Conservation (phyloP, 768 basidiomycete species). For the Psilocybe subaeruginosa region DNA sequence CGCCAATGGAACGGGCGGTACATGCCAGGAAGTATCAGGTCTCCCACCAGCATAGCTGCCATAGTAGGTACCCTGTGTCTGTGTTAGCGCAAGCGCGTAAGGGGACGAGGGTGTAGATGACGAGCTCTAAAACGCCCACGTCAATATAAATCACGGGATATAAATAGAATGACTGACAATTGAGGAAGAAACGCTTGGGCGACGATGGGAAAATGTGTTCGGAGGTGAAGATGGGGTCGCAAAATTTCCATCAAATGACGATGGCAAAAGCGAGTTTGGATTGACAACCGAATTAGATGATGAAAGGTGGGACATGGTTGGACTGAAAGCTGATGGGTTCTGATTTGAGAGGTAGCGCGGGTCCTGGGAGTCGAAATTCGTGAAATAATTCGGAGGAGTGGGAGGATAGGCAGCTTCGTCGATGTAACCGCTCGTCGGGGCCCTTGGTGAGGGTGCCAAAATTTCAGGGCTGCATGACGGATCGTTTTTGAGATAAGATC, state of each 20-base stretch:
- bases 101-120: conserved; percentile 31
- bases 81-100: conserved; percentile 23
- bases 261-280: conserved; percentile 19
- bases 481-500: conserved; percentile 11
- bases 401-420: conserved; percentile 17
- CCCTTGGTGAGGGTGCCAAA: conserved; percentile 5
- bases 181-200: conserved; percentile 24
- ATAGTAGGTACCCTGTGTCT: conserved; percentile 20
- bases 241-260: conserved; percentile 25
- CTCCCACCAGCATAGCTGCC: conserved; percentile 12
- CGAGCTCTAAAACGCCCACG: conserved; percentile 24
- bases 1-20: conserved; percentile 10
- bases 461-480: conserved; percentile 10
- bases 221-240: conserved; percentile 17
- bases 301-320: conserved; percentile 19
- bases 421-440: background rate
- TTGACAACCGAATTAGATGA: conserved; percentile 20
- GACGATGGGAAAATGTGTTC: conserved; percentile 22
- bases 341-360: conserved; percentile 19
- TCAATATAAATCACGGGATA: conserved; percentile 11
- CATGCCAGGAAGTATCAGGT: conserved; percentile 15
- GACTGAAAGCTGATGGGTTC: conserved; percentile 17
- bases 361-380: conserved; percentile 23
- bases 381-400: conserved; percentile 15
- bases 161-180: conserved; percentile 21